A percentile compares a stretch with the other conserved stretches of the same genome.
Evolutionary conservation across 805 yeast genomes (phyloP).

Genomic region (Lipomyces mesembrius): DNA sequence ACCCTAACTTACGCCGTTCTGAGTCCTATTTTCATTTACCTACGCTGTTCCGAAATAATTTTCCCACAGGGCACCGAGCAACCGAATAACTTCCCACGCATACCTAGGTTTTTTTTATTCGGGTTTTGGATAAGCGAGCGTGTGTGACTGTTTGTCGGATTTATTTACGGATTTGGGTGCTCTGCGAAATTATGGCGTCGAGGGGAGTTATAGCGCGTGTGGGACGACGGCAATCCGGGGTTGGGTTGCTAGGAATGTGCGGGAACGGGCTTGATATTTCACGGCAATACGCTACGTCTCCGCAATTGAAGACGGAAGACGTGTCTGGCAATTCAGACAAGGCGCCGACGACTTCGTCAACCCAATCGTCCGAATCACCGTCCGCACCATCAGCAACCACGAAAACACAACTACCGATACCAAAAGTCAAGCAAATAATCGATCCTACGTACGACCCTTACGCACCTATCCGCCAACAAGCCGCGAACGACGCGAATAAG

Average conservation of each 20-base stretch:
- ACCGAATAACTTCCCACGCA: background rate
- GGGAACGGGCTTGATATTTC: background rate
- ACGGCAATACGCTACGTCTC: background rate
- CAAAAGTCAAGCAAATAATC: constrained; percentile 14
- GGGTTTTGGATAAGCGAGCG: background rate
- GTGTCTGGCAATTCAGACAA: background rate
- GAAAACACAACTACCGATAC: constrained; percentile 26
- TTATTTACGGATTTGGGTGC: background rate
- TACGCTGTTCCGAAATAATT: no score
- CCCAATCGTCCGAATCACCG: background rate
- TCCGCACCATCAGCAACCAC: background rate
- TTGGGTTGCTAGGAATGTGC: background rate
- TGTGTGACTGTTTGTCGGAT: no score
- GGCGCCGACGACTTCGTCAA: background rate
- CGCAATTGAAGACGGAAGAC: background rate
- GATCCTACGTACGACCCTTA: constrained; percentile 29
- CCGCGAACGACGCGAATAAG: constrained; percentile 7
- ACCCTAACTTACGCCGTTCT: no score
- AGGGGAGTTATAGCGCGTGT: background rate
- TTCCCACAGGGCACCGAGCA: no score
- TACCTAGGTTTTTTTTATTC: background rate
- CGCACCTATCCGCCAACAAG: constrained; percentile 5
- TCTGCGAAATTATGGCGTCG: background rate
- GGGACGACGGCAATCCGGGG: background rate
- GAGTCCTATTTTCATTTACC: no score